phyloP scores from a whole-genome alignment of 2,329 filamentous ascomycete species.

The Zymoseptoria brevis region DNA sequence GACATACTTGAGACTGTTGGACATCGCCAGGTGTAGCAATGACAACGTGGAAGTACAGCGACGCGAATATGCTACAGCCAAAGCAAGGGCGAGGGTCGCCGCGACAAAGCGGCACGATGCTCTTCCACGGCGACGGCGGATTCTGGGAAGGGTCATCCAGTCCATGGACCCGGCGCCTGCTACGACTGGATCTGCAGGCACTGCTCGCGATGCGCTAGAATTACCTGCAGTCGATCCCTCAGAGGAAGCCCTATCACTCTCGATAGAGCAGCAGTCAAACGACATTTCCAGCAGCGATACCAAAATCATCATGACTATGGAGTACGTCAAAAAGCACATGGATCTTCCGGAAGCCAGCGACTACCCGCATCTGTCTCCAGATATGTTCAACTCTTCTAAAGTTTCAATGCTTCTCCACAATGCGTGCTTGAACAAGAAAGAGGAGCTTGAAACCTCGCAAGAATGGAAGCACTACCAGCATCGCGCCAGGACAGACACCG shows the following conservation, averaged over 20 bases:
- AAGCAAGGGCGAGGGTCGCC: neutral
- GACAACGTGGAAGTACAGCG: neutral
- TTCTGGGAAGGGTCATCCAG: neutral
- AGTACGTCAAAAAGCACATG: neutral
- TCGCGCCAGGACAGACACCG: neutral
- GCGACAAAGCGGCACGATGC: neutral
- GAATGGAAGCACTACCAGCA: neutral
- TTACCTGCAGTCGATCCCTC: neutral
- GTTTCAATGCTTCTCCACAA: neutral
- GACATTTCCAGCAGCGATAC: neutral
- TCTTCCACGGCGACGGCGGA: neutral
- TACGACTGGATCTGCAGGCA: neutral
- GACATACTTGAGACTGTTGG: neutral
- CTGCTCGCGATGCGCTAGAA: neutral
- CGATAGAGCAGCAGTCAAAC: neutral
- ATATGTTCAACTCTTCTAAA: neutral
- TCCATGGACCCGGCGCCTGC: neutral
- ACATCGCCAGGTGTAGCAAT: neutral
- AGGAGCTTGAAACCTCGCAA: neutral
- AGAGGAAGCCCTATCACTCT: neutral
- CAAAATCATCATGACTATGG: neutral
- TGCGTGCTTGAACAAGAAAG: neutral
- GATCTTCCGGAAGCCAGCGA: neutral
- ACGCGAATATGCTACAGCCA: neutral
- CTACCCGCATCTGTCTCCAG: neutral